Evolutionary conservation across 2,329 filamentous ascomycete genomes (phyloP), one percentile per base, ranked within the genome.

Genomic region (Dactylellina haptotyla): DNA sequence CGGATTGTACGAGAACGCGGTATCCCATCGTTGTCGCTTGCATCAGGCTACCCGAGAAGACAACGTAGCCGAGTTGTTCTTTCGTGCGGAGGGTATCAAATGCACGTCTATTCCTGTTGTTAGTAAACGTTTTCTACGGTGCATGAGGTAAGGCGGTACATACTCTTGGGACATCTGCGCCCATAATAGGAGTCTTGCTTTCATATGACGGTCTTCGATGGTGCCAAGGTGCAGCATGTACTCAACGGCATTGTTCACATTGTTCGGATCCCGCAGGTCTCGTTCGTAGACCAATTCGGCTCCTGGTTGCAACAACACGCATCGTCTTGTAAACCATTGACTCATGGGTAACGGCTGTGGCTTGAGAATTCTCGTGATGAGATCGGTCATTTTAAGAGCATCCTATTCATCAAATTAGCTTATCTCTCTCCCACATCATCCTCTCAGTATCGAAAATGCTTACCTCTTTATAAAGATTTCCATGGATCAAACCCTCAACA

Each of bases 41-140:
- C 58, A 86, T 86, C 39, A 89, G 85, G 9, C 88, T 85, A 26
- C 92, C 91, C 53, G 91, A 94, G 81, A 94, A 97, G 0, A 99
- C 94, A 59, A 99, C 91, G 78, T 99, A 99, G 10, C 95, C 95
- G 4, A 99, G 89, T 82, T 99, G 94, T 81, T 99, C 94, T 81
- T 98, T 97, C 45, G 95, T 98, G 54, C 95, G 88, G 5, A 99
- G 85, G 80, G 96, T 93, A 81, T 99, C 92, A 79, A 98, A 99
- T 6, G 90, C 90, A 2, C 93, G 93, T 41, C 77, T 78, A 16
- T 10, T 4, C 5, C 37, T 51, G 8, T 26, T 18, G 5, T 18
- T 32, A 30, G 9, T 18, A 48, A 26, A n/a, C 28, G 14, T n/a
- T 12, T 20, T 28, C 8, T 14, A 48, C n/a, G 4, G 8, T 14